Conservation (phyloP, 2,329 filamentous ascomycete genomes). For the Aureobasidium sp. region DNA sequence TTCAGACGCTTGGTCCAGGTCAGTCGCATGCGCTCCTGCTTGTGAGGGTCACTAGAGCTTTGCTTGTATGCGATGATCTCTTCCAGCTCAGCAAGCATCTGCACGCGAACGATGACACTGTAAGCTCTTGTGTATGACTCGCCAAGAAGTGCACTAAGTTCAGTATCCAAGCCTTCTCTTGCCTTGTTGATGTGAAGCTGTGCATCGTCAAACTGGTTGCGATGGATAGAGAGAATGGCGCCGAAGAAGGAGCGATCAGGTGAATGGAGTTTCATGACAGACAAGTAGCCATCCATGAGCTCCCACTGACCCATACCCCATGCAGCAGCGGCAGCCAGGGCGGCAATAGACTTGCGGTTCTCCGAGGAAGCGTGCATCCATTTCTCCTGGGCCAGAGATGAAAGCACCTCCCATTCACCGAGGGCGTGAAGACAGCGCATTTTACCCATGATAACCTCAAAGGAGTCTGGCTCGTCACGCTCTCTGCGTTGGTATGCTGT, state of each 20-base stretch:
- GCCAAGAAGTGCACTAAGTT: conserved; percentile 90
- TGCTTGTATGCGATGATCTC: conserved; percentile 99
- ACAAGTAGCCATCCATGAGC: conserved; percentile 93
- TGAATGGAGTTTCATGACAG: conserved; percentile 87
- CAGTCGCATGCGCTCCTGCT: conserved; percentile 79
- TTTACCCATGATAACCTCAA: conserved; percentile 98
- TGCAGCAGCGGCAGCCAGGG: conserved; percentile 86
- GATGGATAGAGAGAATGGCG: conserved; percentile 87
- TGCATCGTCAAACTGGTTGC: conserved; percentile 91
- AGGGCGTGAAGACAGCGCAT: conserved; percentile 97
- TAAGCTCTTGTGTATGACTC: conserved; percentile 98
- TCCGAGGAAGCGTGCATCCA: conserved; percentile 87
- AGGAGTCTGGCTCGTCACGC: conserved; percentile 56
- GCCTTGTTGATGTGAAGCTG: conserved; percentile 84
- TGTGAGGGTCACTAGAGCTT: conserved; percentile 65
- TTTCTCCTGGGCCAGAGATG: conserved; percentile 78
- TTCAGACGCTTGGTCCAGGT: conserved; percentile 95
- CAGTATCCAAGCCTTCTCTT: conserved; percentile 86
- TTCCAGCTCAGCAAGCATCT: conserved; percentile 98
- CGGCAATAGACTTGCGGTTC: conserved; percentile 82
- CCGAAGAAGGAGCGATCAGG: conserved; percentile 97
- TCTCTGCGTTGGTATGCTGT: conserved; percentile 87
- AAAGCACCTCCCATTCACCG: conserved; percentile 93
- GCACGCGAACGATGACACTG: conserved; percentile 92
- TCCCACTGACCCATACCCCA: conserved; percentile 98